phyloP scores from a whole-genome alignment of 2,329 filamentous ascomycete species.

The Fusarium citri region DNA sequence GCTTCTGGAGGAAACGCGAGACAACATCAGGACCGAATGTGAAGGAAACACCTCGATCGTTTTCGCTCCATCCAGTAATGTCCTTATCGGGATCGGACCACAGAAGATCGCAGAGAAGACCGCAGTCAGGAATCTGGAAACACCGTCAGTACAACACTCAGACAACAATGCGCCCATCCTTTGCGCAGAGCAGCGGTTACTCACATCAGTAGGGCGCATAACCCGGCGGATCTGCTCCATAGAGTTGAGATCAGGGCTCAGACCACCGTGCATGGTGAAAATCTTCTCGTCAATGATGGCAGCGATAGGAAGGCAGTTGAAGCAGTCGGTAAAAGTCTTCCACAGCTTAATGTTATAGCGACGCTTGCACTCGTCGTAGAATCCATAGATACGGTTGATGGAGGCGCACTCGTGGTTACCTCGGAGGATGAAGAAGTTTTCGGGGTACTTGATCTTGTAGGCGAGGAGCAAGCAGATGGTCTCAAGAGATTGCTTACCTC shows the following conservation, averaged over 20 bases:
- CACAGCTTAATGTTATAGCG: constrained; percentile 99
- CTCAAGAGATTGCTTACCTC: constrained; percentile 98
- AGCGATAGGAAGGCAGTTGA: constrained; percentile 98
- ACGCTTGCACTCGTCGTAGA: constrained; percentile 99
- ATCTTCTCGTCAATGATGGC: constrained; percentile 99
- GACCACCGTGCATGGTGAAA: constrained; percentile 98
- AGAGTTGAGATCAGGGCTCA: constrained; percentile 97
- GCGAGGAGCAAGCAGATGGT: constrained; percentile 96
- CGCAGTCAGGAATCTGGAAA: constrained; percentile 92
- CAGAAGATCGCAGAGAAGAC: constrained; percentile 94
- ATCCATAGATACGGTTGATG: constrained; percentile 99
- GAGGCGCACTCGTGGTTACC: constrained; percentile 99
- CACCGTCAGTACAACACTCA: constrained; percentile 17
- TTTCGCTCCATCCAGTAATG: constrained; percentile 99
- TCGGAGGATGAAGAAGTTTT: constrained; percentile 99
- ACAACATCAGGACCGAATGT: constrained; percentile 98
- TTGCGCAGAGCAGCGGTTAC: constrained; percentile 54
- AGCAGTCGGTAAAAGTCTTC: constrained; percentile 99
- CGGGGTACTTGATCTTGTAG: constrained; percentile 99
- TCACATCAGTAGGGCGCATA: constrained; percentile 98
- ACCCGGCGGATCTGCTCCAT: constrained; percentile 99
- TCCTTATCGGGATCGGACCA: constrained; percentile 99
- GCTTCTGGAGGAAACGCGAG: constrained; percentile 96
- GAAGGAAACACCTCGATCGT: constrained; percentile 98
- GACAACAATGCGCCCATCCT: constrained; percentile 12